Conservation (phyloP, 2,329 filamentous ascomycete species). For the Cordyceps farinosa region DNA sequence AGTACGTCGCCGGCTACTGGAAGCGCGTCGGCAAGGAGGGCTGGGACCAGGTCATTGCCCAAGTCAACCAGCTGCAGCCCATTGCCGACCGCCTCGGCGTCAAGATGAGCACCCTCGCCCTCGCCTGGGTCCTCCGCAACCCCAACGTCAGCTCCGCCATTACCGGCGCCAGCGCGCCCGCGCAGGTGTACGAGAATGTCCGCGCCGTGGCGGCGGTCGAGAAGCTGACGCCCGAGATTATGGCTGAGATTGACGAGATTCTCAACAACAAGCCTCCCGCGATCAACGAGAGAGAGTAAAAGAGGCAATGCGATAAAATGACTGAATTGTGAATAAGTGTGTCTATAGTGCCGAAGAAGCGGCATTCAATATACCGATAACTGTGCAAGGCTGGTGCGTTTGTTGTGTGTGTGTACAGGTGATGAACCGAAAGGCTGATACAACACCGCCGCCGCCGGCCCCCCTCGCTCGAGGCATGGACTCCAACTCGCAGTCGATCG, state of each 20-base stretch:
- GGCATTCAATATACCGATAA: background rate
- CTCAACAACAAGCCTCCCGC: constrained; percentile 55
- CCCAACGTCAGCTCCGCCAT: constrained; percentile 59
- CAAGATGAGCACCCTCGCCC: constrained; percentile 52
- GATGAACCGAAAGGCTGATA: no score
- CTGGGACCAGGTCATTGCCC: constrained; percentile 55
- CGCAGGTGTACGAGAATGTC: constrained; percentile 60
- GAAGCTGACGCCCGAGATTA: constrained; percentile 55
- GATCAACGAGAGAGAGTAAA: constrained; percentile 34
- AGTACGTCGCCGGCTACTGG: constrained; percentile 53
- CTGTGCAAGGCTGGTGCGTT: background rate
- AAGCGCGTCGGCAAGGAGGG: constrained; percentile 47
- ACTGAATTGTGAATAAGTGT: background rate
- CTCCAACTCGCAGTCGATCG: no score
- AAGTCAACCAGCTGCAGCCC: constrained; percentile 56
- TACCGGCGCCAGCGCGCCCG: constrained; percentile 54
- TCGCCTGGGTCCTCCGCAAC: constrained; percentile 62
- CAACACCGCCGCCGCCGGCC: no score
- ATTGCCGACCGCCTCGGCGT: constrained; percentile 63
- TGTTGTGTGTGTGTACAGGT: no score
- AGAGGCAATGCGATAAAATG: background rate
- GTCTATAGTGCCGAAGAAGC: background rate
- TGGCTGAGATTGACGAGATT: constrained; percentile 57
- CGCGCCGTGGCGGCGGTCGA: constrained; percentile 49
- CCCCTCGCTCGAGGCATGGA: no score